phyloP scores from a whole-genome alignment of 148 eudicot species.

The Persicaria maculosa region DNA sequence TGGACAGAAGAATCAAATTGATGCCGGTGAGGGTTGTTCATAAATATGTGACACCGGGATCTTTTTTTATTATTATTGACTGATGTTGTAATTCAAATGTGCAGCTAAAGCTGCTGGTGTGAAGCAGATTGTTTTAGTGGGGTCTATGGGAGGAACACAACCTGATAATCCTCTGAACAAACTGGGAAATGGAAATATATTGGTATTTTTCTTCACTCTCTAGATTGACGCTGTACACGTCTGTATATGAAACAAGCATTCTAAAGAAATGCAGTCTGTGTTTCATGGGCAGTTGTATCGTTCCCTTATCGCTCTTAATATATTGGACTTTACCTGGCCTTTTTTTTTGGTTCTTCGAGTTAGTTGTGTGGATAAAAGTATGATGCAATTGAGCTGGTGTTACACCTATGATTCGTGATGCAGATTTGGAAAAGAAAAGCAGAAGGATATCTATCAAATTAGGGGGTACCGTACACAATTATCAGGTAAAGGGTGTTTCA shows the following conservation, averaged over 20 bases:
- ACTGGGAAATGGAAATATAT: slow-evolving; percentile 85
- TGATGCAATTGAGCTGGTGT: not conserved
- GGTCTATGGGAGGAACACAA: slow-evolving; percentile 97
- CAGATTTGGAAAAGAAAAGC: slow-evolving; percentile 98
- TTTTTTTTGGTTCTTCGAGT: no score
- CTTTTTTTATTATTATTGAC: not conserved
- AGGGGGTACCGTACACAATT: slow-evolving; percentile 91
- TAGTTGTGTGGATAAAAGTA: not conserved
- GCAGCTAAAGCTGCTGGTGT: slow-evolving; percentile 98
- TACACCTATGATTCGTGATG: not conserved
- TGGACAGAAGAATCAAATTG: slow-evolving; percentile 97
- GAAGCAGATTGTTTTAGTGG: slow-evolving; percentile 92
- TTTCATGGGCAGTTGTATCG: not conserved
- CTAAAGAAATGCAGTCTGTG: not conserved
- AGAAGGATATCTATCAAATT: slow-evolving; percentile 88
- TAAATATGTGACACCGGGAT: slow-evolving; percentile 1
- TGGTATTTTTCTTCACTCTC: slow-evolving; percentile 33
- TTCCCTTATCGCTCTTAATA: no score
- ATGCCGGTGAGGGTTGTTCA: slow-evolving; percentile 52
- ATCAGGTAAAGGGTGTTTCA: slow-evolving; percentile 47
- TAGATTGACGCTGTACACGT: not conserved
- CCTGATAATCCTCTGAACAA: slow-evolving; percentile 73
- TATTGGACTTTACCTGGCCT: no score
- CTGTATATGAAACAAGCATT: not conserved
- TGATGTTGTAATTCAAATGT: slow-evolving; percentile 16